These are phyloP conservation scores for Dendrobium chrysotoxum DNA, from an alignment of 106 monocot species.

Conservation along the genomic window DNA sequence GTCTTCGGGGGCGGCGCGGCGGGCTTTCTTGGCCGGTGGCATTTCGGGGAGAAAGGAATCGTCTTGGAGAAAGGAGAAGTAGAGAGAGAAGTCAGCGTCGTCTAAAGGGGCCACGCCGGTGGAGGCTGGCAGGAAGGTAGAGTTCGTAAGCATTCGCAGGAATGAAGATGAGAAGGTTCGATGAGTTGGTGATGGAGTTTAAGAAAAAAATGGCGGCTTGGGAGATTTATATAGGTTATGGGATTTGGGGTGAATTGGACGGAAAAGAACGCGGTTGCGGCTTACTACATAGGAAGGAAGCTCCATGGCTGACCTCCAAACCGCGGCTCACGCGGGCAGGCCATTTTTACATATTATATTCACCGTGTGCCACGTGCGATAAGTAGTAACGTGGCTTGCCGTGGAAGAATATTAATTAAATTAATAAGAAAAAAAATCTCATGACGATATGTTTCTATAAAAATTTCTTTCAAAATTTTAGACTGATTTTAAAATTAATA, in stretches of 20 bases:
- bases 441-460: too few relatives aligned
- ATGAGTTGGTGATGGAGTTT: not conserved
- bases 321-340: slow-evolving; percentile 26
- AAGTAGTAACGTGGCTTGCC: too few relatives aligned
- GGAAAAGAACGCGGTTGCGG: slow-evolving; percentile 8
- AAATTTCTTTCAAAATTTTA: too few relatives aligned
- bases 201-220: not conserved
- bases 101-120: not conserved
- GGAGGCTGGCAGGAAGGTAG: not conserved
- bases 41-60: not conserved
- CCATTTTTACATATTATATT: not conserved
- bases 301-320: not conserved
- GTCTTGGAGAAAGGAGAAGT: slow-evolving; percentile 6
- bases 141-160: not conserved
- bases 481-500: too few relatives aligned
- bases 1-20: not conserved
- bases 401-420: not conserved
- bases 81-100: not conserved
- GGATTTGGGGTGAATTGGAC: not conserved
- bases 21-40: slow-evolving; percentile 4
- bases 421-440: too few relatives aligned
- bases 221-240: slow-evolving; percentile 8
- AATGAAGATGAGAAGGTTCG: not conserved
- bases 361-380: not conserved
- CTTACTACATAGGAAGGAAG: not conserved